Evolutionary conservation across 1,139 yeast genomes (phyloP).

Genomic region (Sugiyamaella japonica): DNA sequence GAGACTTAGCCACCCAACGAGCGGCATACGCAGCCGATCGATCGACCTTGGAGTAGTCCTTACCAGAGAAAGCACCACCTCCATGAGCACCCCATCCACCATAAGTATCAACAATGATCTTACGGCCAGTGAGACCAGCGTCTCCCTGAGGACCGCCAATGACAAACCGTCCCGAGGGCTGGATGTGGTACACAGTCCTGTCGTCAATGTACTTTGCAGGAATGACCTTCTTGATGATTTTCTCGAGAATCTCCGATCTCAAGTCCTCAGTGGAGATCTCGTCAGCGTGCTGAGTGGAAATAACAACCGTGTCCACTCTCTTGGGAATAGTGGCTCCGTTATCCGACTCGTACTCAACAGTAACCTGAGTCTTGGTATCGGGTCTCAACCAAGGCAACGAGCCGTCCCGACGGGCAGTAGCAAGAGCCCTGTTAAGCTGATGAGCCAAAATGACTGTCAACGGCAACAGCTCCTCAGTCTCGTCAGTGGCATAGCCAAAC

Average conservation of each 20-base stretch:
- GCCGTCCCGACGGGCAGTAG: conserved; percentile 96
- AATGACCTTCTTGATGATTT: conserved; percentile 87
- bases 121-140: conserved; percentile 99
- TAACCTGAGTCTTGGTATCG: conserved; percentile 99
- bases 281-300: conserved; percentile 97
- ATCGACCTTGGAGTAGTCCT: conserved; percentile 99
- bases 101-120: conserved; percentile 98
- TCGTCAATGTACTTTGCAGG: conserved; percentile 90
- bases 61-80: conserved; percentile 99
- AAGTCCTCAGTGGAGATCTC: conserved; percentile 90
- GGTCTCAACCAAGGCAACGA: conserved; percentile 96
- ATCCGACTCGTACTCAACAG: conserved; percentile 91
- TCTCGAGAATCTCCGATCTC: conserved; percentile 71
- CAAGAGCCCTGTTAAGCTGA: conserved; percentile 94
- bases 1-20: conserved; percentile 99
- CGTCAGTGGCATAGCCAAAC: conserved; percentile 99
- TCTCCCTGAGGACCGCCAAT: conserved; percentile 99
- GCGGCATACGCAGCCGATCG: conserved; percentile 99
- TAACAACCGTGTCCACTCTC: conserved; percentile 96
- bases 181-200: conserved; percentile 95
- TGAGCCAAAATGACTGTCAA: conserved; percentile 92
- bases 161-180: conserved; percentile 99
- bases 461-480: conserved; percentile 96
- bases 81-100: conserved; percentile 99
- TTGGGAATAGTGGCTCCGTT: conserved; percentile 93